Conservation (phyloP, 2,329 filamentous ascomycete genomes). For the Elsinoe perseae region DNA sequence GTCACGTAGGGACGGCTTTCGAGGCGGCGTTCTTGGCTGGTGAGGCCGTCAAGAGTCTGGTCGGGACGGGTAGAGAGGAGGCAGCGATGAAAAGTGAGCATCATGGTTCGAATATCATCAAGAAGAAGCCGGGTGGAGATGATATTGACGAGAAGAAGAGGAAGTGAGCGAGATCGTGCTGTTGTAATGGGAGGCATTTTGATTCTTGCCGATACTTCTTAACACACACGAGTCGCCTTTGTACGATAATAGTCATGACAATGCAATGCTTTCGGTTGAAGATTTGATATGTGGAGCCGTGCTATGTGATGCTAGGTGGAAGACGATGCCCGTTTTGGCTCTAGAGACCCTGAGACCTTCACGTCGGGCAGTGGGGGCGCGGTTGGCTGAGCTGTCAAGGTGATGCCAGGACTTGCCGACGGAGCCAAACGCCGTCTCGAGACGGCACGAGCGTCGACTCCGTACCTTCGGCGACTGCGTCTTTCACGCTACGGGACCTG, state of each 20-base stretch:
- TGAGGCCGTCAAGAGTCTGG: neutral
- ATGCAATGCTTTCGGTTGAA: neutral
- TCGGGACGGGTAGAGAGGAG: neutral
- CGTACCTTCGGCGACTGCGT: no score
- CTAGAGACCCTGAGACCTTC: no score
- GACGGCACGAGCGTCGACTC: no score
- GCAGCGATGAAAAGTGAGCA: neutral
- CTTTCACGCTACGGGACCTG: no score
- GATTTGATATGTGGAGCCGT: neutral
- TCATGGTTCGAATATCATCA: neutral
- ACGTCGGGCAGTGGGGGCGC: no score
- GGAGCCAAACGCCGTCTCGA: no score
- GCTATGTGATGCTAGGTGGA: no score
- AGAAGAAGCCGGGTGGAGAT: neutral
- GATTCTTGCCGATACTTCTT: slow-evolving; percentile 1
- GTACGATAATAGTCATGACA: slow-evolving; percentile 1
- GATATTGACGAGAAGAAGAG: neutral
- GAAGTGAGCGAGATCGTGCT: neutral
- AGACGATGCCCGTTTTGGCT: no score
- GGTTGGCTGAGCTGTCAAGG: no score
- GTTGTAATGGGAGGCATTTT: neutral
- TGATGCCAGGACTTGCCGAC: no score
- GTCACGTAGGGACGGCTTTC: neutral
- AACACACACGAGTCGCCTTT: neutral
- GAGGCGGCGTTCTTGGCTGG: neutral